Percentiles rank a stretch among this genome's conserved stretches.
Conservation (phyloP, 352 stramenopile genomes). For the Nothophytophthora sp. region DNA sequence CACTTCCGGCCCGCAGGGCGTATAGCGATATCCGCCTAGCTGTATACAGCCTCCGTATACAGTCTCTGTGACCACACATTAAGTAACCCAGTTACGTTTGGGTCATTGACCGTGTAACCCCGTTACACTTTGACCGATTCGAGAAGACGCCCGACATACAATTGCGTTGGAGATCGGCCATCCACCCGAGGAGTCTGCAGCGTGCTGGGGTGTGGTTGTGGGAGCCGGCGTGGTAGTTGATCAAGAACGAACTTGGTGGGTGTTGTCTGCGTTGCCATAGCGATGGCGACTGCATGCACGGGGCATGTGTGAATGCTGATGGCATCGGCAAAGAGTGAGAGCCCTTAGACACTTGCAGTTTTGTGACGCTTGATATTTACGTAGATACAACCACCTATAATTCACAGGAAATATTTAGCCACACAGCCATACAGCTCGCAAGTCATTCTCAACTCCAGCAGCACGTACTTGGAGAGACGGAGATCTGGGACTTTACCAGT, state of each 20-base stretch:
- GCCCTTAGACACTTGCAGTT: conserved; percentile 1
- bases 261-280: conserved; percentile 1
- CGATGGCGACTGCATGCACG: conserved; percentile 4
- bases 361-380: conserved; percentile 11
- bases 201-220: neutral
- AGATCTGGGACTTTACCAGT: neutral
- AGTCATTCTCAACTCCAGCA: neutral
- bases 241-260: conserved; percentile 7
- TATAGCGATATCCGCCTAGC: no score
- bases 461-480: conserved; percentile 7
- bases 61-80: no score
- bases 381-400: conserved; percentile 10
- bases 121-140: neutral
- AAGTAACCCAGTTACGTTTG: no score
- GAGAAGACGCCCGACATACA: neutral
- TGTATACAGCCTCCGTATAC: no score
- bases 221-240: neutral
- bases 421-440: no score
- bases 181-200: neutral
- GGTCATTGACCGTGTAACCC: no score
- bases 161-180: neutral
- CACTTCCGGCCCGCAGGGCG: no score
- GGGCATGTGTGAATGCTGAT: neutral
- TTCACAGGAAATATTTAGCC: neutral
- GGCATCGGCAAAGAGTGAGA: conserved; percentile 5